Base-by-base conservation (phyloP, 495 filamentous ascomycete species). In the Penicillium macrosclerotiorum region DNA sequence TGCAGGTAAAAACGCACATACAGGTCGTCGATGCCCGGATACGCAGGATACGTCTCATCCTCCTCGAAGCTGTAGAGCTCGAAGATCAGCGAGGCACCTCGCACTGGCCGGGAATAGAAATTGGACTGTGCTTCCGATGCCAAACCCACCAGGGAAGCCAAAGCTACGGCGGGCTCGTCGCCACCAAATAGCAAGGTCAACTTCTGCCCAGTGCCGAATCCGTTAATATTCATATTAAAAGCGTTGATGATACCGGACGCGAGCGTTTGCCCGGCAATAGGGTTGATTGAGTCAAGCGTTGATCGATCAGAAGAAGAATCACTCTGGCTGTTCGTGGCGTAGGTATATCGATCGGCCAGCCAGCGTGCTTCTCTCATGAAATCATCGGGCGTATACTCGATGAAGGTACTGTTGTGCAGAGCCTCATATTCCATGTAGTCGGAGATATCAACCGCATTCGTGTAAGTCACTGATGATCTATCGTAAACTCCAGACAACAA, bases 1-100 rank as follows among this genome's bases (percentile, higher is more conserved):
- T 81, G 77, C 63, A 91, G 81, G 8, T 87, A 65, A 68, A 91
- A 90, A 29, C 89, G 81, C 22, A 95, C 84, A 48, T 73, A 80
- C 27, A 92, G 72, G 32, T 88, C 74, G 14, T 76, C 66, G 5
- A 60, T 51, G 24, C 57, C 55, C 0, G 85, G 84, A 49, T 75
- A 85, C 60, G 49, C 59, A 12, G 53, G 59, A 18, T 63, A 48
- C 4, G 47, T 59, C 48, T 49, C 71, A 56, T 65, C 78, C 0
- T 49, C 23, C 63, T 64, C 68, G 12, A 72, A 60, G 49, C 86
- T 89, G 54, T 86, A 83, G 6, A 95, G 75, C 69, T 95, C 89
- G 48, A 91, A 85, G 3, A 77, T 67, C 61, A 92, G 77, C 22
- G 81, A 77, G 19, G 80, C 79, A 8, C 84, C 87, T 45, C 81